A percentile compares a stretch with the other conserved stretches of the same genome.
These are phyloP conservation scores for Lentinula boryana DNA, from an alignment of 768 basidiomycete species.

Conservation along the genomic window DNA sequence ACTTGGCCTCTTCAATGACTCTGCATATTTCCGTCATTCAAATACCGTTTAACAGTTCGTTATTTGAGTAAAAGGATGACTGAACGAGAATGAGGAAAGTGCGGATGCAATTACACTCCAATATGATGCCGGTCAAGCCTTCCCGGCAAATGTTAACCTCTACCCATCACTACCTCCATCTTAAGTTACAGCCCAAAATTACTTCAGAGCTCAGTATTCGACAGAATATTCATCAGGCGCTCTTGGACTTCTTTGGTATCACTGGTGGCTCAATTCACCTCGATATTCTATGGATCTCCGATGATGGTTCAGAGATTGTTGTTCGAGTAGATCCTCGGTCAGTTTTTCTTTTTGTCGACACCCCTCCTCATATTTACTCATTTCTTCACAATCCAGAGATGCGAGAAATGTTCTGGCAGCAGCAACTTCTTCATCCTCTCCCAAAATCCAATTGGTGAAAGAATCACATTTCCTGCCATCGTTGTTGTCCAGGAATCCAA, in stretches of 20 bases:
- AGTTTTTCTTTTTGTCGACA: neutral
- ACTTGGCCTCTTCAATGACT: conserved; percentile 43
- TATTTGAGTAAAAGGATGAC: neutral
- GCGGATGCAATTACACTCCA: neutral
- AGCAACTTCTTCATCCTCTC: conserved; percentile 22
- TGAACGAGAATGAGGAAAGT: neutral
- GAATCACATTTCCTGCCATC: conserved; percentile 38
- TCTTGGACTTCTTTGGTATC: conserved; percentile 35
- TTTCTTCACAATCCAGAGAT: conserved; percentile 19
- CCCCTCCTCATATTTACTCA: neutral
- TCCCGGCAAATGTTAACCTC: neutral
- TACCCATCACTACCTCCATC: conserved; percentile 27
- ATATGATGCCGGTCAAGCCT: neutral
- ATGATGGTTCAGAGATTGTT: neutral
- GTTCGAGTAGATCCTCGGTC: neutral
- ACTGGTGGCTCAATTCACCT: conserved; percentile 32
- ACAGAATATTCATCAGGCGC: conserved; percentile 35
- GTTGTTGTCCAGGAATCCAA: conserved; percentile 14
- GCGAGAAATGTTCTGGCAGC: conserved; percentile 28
- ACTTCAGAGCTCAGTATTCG: conserved; percentile 30
- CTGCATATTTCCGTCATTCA: conserved; percentile 35
- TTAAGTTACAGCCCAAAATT: conserved; percentile 20
- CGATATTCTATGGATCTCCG: conserved; percentile 32
- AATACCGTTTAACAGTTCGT: neutral
- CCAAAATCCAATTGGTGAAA: conserved; percentile 27